A percentile compares a stretch with the other conserved stretches of the same genome.
Evolutionary conservation across 805 yeast species (phyloP).

Genomic region (Lipomyces japonicus): DNA sequence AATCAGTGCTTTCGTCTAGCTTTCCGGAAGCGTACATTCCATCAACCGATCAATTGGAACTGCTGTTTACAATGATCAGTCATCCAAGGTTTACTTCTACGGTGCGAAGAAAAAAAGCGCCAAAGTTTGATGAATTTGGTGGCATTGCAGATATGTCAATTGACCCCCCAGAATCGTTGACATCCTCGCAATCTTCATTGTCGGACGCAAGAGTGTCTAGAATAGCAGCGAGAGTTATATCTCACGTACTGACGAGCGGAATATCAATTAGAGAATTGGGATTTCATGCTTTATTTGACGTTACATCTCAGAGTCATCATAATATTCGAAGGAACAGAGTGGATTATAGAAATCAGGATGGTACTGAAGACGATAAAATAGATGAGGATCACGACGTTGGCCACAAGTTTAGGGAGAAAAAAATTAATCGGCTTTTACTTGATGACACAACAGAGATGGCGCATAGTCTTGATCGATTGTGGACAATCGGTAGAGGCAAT

Average conservation of each 20-base stretch:
- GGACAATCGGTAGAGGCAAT: background rate
- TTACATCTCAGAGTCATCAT: too few species aligned
- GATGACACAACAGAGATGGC: too few species aligned
- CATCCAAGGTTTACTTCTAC: conserved; percentile 13
- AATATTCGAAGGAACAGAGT: background rate
- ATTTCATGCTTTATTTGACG: conserved; percentile 5
- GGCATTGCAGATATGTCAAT: background rate
- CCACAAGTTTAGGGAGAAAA: too few species aligned
- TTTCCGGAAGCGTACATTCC: conserved; percentile 20
- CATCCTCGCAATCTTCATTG: background rate
- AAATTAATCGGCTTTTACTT: too few species aligned
- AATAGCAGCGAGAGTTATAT: conserved; percentile 5
- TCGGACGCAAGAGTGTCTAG: conserved; percentile 7
- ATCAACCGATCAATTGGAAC: conserved; percentile 12
- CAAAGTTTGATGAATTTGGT: background rate
- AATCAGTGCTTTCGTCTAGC: conserved; percentile 9
- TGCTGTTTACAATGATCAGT: conserved; percentile 18
- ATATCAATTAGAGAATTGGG: conserved; percentile 17
- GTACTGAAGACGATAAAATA: background rate
- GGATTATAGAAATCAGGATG: background rate
- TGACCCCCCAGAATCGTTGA: background rate
- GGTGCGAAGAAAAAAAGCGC: background rate
- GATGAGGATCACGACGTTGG: too few species aligned
- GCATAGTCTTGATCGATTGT: background rate
- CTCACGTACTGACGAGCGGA: conserved; percentile 8